These are phyloP conservation scores for Craterostigma plantagineum DNA, from an alignment of 257 asterid genomes.

Conservation along the genomic window DNA sequence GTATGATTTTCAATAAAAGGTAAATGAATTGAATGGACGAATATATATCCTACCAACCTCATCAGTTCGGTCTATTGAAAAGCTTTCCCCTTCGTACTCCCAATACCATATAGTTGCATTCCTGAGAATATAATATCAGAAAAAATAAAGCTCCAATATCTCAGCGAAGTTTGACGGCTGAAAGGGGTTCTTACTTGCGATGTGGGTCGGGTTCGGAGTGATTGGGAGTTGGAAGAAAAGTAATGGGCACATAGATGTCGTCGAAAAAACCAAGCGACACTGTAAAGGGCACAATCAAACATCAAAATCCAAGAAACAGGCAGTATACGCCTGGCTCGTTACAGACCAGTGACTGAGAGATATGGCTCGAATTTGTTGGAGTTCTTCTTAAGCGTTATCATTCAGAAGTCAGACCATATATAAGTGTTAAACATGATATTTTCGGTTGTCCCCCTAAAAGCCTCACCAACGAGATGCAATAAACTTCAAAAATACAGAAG, in stretches of 20 bases:
- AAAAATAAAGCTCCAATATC: not conserved
- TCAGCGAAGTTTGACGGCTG: slow-evolving; percentile 3
- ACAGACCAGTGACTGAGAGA: not conserved
- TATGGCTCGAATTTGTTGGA: not conserved
- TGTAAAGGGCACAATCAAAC: slow-evolving; percentile 13
- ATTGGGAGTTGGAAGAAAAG: slow-evolving; percentile 20
- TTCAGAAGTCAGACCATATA: not conserved
- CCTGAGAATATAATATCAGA: slow-evolving; percentile 11
- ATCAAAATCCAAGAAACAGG: slow-evolving; percentile 6
- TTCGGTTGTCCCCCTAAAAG: no score
- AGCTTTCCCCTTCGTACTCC: slow-evolving; percentile 30
- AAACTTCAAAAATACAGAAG: no score
- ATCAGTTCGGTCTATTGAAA: slow-evolving; percentile 41
- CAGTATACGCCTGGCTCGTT: not conserved
- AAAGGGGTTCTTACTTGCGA: slow-evolving; percentile 26
- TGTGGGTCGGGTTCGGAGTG: slow-evolving; percentile 50
- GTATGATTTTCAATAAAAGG: not conserved
- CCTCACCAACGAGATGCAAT: no score
- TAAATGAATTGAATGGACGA: slow-evolving; percentile 4
- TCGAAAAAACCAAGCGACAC: slow-evolving; percentile 88
- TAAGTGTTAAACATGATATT: not conserved
- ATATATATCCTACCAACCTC: slow-evolving; percentile 32
- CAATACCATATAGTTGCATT: slow-evolving; percentile 46
- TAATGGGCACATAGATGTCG: slow-evolving; percentile 39
- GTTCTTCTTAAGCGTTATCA: not conserved